Base-by-base conservation (phyloP, 2,329 filamentous ascomycete genomes). In the Paecilomyces dactylethromorphus region DNA sequence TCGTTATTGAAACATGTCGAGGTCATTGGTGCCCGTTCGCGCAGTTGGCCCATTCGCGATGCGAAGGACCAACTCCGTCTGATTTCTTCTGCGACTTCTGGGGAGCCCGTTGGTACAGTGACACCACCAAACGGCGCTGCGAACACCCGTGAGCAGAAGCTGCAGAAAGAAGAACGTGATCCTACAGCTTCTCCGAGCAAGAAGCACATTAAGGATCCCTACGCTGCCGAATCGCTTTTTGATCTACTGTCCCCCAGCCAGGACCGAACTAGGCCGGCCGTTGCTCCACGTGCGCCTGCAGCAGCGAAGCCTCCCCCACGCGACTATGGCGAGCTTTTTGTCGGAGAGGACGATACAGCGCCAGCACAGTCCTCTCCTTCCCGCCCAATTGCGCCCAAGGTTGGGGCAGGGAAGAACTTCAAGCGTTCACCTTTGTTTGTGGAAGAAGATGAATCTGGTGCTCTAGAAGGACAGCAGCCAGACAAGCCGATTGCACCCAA, bases 1-100 rank as follows among this genome's bases (percentile, higher is more conserved):
- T 89, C 91, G 57, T 84, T 99, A 49, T 84, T 99, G 65, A 97
- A 94, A 79, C 89, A 96, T 74, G 84, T 97, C 63, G 92, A 97
- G 62, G 87, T 97, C 58, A 97, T 99, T 74, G 93, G 94, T 68
- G 88, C 87, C 71, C 88, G 89, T 57, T 91, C 90, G 58, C 90
- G 89, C 73, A 96, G 94, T 77, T 99, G 94, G 94, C 94, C 94
- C 57, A 95, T 99, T 71, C 86, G 87, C 66, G 92, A 96, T 71
- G 89, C 88, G 71, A 85, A 85, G 68, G 92, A 96, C 57, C 92
- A 97, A 78, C 82, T 88, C 66, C 87, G 86, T 68, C 79, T 96
- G 68, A 90, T 96, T 67, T 80, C 83, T 63, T 81, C 79, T 63
- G 77, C 85, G 66, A 64, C 68, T 50, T 68, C 71, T 21, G 65